Evolutionary conservation across 495 filamentous ascomycete genomes (phyloP).

Genomic region (Tuber indicum): DNA sequence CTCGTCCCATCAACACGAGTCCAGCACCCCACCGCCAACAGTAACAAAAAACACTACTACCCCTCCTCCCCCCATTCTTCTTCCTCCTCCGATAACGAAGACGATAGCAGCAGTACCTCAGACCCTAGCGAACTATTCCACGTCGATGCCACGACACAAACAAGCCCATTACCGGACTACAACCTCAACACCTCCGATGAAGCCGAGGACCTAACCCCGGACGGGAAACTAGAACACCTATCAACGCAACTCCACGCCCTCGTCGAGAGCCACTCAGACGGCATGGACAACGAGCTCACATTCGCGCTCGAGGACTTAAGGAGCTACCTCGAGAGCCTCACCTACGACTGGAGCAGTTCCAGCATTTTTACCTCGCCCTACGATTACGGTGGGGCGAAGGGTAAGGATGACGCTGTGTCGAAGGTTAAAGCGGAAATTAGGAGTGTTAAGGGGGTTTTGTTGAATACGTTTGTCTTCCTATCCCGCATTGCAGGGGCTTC

Average conservation of each 20-base stretch:
- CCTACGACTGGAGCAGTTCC: slow-evolving; percentile 28
- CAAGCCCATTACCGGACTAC: slow-evolving; percentile 51
- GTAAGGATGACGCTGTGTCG: slow-evolving; percentile 68
- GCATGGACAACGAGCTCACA: slow-evolving; percentile 41
- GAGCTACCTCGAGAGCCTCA: slow-evolving; percentile 41
- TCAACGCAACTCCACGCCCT: slow-evolving; percentile 36
- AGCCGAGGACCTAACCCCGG: slow-evolving; percentile 44
- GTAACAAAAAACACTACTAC: slow-evolving; percentile 3
- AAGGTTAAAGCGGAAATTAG: slow-evolving; percentile 77
- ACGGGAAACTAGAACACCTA: slow-evolving; percentile 40
- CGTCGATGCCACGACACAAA: slow-evolving; percentile 82
- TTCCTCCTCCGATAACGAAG: slow-evolving; percentile 47
- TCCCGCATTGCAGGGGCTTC: background rate
- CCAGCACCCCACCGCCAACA: slow-evolving; percentile 39
- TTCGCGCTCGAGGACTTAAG: slow-evolving; percentile 41
- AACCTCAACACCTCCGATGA: slow-evolving; percentile 41
- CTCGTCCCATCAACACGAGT: slow-evolving; percentile 60
- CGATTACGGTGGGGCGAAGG: slow-evolving; percentile 32
- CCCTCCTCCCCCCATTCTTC: background rate
- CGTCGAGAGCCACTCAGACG: slow-evolving; percentile 38
- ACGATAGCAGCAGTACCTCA: slow-evolving; percentile 48
- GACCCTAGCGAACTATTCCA: slow-evolving; percentile 86
- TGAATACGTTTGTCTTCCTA: slow-evolving; percentile 54
- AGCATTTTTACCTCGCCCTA: slow-evolving; percentile 29
- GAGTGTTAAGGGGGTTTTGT: slow-evolving; percentile 83